These are phyloP conservation scores for Beauveria australis DNA, from an alignment of 2,329 filamentous ascomycete species.

Conservation along the genomic window DNA sequence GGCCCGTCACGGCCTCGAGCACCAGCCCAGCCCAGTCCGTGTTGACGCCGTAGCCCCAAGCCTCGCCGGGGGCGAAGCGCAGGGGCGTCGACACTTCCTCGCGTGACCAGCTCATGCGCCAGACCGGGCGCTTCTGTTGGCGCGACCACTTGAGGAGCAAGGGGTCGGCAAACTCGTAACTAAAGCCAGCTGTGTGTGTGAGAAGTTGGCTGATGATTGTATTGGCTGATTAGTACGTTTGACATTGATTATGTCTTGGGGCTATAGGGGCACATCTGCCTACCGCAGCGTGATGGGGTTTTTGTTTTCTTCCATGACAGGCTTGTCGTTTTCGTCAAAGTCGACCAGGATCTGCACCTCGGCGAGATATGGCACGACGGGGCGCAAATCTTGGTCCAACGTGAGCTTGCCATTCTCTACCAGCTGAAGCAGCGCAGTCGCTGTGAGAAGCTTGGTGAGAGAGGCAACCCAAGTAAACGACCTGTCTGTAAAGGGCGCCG, in stretches of 20 bases:
- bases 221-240: background rate
- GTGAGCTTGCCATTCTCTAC: constrained; percentile 21
- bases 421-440: constrained; percentile 23
- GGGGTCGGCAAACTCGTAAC: constrained; percentile 28
- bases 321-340: constrained; percentile 18
- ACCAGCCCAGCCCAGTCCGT: constrained; percentile 33
- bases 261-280: background rate
- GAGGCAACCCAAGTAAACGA: constrained; percentile 26
- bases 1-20: constrained; percentile 26
- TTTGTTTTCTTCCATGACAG: constrained; percentile 20
- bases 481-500: constrained; percentile 16
- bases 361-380: constrained; percentile 20
- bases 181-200: constrained; percentile 33
- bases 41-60: constrained; percentile 33
- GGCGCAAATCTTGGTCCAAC: constrained; percentile 24
- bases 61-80: constrained; percentile 28
- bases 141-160: constrained; percentile 24
- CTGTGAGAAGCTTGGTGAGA: constrained; percentile 28
- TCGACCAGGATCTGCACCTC: constrained; percentile 19
- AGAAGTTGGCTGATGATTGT: constrained; percentile 25
- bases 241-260: background rate
- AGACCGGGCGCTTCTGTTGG: constrained; percentile 18
- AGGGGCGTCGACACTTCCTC: constrained; percentile 28
- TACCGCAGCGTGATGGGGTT: constrained; percentile 23
- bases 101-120: constrained; percentile 18